phyloP scores from a whole-genome alignment of 2,329 filamentous ascomycete genomes.

The Fusarium nelsonii region DNA sequence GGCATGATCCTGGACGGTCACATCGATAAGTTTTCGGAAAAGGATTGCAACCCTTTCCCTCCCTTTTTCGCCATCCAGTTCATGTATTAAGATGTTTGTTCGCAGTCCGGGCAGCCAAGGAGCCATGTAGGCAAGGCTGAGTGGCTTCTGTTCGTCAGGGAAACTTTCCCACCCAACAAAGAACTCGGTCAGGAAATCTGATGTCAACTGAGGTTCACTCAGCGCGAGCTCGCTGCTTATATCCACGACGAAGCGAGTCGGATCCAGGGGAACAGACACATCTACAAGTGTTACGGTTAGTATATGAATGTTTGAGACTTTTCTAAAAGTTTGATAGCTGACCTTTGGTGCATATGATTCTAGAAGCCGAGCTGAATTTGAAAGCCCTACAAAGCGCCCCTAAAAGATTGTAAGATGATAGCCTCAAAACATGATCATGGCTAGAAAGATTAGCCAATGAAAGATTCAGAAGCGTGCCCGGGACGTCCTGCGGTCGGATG shows the following conservation, averaged over 20 bases:
- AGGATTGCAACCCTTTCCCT: conserved; percentile 73
- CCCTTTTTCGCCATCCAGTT: conserved; percentile 73
- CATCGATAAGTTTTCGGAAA: conserved; percentile 75
- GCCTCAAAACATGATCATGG: conserved; percentile 68
- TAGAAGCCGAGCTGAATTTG: conserved; percentile 72
- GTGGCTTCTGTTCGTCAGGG: conserved; percentile 73
- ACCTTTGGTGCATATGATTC: conserved; percentile 73
- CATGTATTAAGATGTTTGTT: conserved; percentile 68
- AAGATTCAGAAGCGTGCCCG: conserved; percentile 75
- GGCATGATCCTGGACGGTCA: conserved; percentile 70
- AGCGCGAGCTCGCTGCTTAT: conserved; percentile 73
- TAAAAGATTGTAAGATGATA: conserved; percentile 76
- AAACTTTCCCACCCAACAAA: conserved; percentile 80
- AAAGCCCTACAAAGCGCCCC: conserved; percentile 76
- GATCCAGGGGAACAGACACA: conserved; percentile 72
- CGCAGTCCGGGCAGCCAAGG: conserved; percentile 75
- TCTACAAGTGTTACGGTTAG: conserved; percentile 56
- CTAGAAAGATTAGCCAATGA: conserved; percentile 76
- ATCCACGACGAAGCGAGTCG: conserved; percentile 72
- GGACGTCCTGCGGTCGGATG: conserved; percentile 77
- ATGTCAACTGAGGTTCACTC: conserved; percentile 74
- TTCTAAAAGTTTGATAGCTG: conserved; percentile 30
- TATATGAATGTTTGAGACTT: background rate
- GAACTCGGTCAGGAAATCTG: conserved; percentile 78
- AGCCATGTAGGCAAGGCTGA: conserved; percentile 77